Evolutionary conservation across 257 asterid species (phyloP), one percentile per base, ranked within the genome.

Genomic region (Parsonsia alboflavescens): DNA sequence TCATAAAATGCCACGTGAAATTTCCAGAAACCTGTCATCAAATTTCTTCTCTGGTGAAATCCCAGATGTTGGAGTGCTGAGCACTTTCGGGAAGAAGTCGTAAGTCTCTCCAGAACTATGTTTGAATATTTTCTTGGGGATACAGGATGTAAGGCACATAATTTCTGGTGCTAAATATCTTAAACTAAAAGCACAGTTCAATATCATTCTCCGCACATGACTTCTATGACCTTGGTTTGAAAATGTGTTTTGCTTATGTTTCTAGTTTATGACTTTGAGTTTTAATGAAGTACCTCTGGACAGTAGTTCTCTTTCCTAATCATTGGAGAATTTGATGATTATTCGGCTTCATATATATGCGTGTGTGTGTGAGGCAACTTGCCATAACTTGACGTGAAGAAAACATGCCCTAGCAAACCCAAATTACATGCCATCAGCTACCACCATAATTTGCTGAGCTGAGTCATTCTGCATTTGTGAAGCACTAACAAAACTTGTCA

Each of bases 41-140:
- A 95, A 95, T 81, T 95, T 91, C 86, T 83, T 95, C 82, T 87
- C 97, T 1, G 99, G 99, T 62, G 97, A 92, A 90, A 93, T 95
- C 54, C 99, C 99, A 6, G 91, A 95, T 81, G 81, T 95, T 77
- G 99, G 99, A 78, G 88, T 83, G 26, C 88, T 95, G 41, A 90
- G 96, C 93, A 89, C 91, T 58, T 95, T 95, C 36, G 88, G 93
- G 42, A 81, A 73, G 80, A 80, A 78, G 42, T 88, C 99, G 99
- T 95, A 83, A 90, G 98, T 87, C 74, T 76, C 58, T 73, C 33
- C 46, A 4, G 13, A 48, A 16, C 42, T 70, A 46, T 46, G 13
- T 5, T 30, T 26, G 15, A 15, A 1, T 33, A 16, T 16, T 64
- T 13, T 6, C 48, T 64, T 30, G 44, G 16, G 68, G 68, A 30